These are phyloP conservation scores for Aspergillus glaucus DNA, from an alignment of 2,329 filamentous ascomycete species.

Conservation along the genomic window DNA sequence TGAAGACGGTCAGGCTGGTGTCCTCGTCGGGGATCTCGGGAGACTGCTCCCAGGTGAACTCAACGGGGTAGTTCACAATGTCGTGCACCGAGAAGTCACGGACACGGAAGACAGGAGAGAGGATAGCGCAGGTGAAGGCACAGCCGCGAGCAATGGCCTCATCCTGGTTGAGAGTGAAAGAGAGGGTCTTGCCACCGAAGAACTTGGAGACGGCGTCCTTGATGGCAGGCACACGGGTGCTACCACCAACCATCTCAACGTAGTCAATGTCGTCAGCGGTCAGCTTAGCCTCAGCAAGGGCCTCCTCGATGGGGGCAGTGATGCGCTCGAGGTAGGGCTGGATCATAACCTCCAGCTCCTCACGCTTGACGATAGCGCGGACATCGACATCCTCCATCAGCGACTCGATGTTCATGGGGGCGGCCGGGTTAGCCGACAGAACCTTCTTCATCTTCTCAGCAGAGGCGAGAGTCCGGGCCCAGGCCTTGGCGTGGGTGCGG, in stretches of 20 bases:
- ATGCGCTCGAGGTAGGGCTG: conserved; percentile 72
- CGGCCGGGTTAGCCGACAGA: conserved; percentile 86
- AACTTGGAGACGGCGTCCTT: conserved; percentile 85
- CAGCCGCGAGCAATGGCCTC: conserved; percentile 94
- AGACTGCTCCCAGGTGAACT: conserved; percentile 98
- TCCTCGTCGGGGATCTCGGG: conserved; percentile 98
- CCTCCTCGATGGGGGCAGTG: conserved; percentile 74
- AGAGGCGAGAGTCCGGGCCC: conserved; percentile 76
- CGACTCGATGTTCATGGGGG: conserved; percentile 93
- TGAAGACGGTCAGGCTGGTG: conserved; percentile 93
- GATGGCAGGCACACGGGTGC: conserved; percentile 84
- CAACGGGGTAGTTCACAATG: conserved; percentile 95
- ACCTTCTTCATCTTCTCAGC: conserved; percentile 99
- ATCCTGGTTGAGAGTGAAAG: conserved; percentile 96
- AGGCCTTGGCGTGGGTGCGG: conserved; percentile 79
- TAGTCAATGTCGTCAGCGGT: conserved; percentile 86
- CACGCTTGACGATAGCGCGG: conserved; percentile 77
- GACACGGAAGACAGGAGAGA: conserved; percentile 96
- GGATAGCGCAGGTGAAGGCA: conserved; percentile 94
- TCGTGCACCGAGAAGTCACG: conserved; percentile 97
- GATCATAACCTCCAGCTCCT: conserved; percentile 88
- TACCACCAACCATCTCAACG: conserved; percentile 90
- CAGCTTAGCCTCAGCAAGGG: conserved; percentile 87
- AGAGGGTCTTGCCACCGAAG: conserved; percentile 78
- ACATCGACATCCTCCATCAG: conserved; percentile 98